These are phyloP conservation scores for Microcyclospora pomicola DNA, from an alignment of 2,329 filamentous ascomycete genomes.

Conservation along the genomic window DNA sequence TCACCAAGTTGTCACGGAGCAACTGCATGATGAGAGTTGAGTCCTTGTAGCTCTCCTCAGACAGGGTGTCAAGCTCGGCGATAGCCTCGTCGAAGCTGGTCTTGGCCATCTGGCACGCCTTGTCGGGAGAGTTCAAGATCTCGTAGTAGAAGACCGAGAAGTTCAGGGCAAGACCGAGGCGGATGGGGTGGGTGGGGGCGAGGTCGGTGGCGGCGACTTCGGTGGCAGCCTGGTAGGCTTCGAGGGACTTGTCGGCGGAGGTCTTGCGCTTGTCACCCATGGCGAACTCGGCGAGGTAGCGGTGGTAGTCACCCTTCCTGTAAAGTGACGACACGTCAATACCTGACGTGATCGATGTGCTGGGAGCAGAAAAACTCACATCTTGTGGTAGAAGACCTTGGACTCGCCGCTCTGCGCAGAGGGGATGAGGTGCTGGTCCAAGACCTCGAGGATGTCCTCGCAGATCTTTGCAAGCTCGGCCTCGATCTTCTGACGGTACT, in stretches of 20 bases:
- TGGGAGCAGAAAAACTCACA: constrained; percentile 42
- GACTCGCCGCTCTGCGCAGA: constrained; percentile 92
- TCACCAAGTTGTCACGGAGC: constrained; percentile 84
- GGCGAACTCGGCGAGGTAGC: constrained; percentile 95
- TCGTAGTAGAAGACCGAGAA: constrained; percentile 99
- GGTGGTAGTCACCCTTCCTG: constrained; percentile 99
- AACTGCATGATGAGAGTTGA: constrained; percentile 98
- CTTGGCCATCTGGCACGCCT: constrained; percentile 95
- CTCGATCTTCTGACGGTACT: constrained; percentile 98
- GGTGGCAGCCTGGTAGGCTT: constrained; percentile 92
- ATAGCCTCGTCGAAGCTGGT: constrained; percentile 94
- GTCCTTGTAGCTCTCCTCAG: constrained; percentile 99
- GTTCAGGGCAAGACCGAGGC: constrained; percentile 82
- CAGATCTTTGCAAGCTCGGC: constrained; percentile 93
- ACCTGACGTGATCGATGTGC: background rate
- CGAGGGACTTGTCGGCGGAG: constrained; percentile 83
- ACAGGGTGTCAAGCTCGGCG: constrained; percentile 89
- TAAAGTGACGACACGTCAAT: constrained; percentile 10
- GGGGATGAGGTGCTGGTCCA: constrained; percentile 87
- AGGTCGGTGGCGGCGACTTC: constrained; percentile 83
- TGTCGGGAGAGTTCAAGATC: constrained; percentile 96
- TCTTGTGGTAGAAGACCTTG: constrained; percentile 99
- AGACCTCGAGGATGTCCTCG: constrained; percentile 88
- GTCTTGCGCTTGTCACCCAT: constrained; percentile 88
- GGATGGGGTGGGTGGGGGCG: constrained; percentile 83